These are phyloP conservation scores for Symbiodinium natans DNA, from an alignment of 73 alveolate genomes.

Conservation along the genomic window DNA sequence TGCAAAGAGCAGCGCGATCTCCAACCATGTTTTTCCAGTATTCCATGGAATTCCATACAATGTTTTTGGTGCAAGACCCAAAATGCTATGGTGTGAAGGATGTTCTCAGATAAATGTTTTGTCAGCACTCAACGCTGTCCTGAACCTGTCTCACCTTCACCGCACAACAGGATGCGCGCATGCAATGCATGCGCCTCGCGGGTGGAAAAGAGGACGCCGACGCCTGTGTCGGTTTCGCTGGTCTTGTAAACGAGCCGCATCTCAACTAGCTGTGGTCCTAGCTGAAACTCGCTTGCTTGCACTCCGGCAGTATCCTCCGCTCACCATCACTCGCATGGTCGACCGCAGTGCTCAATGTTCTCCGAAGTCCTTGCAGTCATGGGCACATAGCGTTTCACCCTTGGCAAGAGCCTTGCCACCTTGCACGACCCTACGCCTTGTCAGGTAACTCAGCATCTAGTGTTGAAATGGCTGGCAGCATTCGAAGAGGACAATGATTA, in stretches of 20 bases:
- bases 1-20: neutral
- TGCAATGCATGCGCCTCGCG: neutral
- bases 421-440: constrained; percentile 10
- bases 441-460: neutral
- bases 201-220: neutral
- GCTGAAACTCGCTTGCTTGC: neutral
- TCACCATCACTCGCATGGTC: too few species aligned
- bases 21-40: too few species aligned
- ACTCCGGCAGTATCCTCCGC: too few species aligned
- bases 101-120: too few species aligned
- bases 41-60: too few species aligned
- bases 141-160: neutral
- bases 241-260: too few species aligned
- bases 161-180: neutral
- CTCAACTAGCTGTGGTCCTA: neutral
- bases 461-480: too few species aligned
- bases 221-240: too few species aligned
- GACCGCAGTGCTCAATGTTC: constrained; percentile 13
- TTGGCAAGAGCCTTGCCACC: neutral
- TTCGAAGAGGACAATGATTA: too few species aligned
- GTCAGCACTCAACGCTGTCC: neutral
- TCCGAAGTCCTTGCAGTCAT: neutral
- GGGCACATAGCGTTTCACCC: neutral
- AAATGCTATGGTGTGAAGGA: too few species aligned
- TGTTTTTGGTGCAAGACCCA: too few species aligned